These are phyloP conservation scores for Citeromyces matritensis DNA, from an alignment of 805 yeast genomes.

Conservation along the genomic window DNA sequence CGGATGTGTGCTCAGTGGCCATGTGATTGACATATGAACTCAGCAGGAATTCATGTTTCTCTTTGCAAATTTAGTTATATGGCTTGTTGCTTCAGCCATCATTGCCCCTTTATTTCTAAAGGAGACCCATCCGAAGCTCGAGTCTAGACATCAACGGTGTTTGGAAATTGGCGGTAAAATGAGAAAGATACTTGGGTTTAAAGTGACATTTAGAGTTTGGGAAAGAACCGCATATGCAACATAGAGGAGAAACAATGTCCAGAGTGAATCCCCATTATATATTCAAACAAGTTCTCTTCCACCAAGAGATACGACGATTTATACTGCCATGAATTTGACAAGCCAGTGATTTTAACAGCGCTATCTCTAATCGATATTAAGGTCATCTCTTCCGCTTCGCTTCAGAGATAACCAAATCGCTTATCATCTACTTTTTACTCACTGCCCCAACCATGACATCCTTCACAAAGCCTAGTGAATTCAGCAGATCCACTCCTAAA, in stretches of 20 bases:
- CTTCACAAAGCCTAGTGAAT: conserved; percentile 51
- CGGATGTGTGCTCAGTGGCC: conserved; percentile 36
- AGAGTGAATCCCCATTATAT: too few species aligned
- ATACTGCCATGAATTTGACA: too few species aligned
- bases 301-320: too few species aligned
- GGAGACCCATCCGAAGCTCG: conserved; percentile 30
- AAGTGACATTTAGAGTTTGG: too few species aligned
- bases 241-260: too few species aligned
- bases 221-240: too few species aligned
- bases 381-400: too few species aligned
- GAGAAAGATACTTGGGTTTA: conserved; percentile 8
- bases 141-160: conserved; percentile 25
- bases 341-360: too few species aligned
- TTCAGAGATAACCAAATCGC: neutral
- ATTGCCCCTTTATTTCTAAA: conserved; percentile 31
- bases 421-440: conserved; percentile 8
- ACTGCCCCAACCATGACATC: conserved; percentile 45
- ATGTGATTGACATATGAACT: conserved; percentile 14
- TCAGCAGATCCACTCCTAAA: conserved; percentile 58
- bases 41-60: conserved; percentile 27
- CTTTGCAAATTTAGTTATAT: conserved; percentile 28
- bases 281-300: too few species aligned
- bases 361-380: too few species aligned
- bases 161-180: conserved; percentile 25
- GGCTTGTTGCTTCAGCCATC: conserved; percentile 19